Conservation (phyloP, 73 alveolate species). For the Tetrahymena borealis region DNA sequence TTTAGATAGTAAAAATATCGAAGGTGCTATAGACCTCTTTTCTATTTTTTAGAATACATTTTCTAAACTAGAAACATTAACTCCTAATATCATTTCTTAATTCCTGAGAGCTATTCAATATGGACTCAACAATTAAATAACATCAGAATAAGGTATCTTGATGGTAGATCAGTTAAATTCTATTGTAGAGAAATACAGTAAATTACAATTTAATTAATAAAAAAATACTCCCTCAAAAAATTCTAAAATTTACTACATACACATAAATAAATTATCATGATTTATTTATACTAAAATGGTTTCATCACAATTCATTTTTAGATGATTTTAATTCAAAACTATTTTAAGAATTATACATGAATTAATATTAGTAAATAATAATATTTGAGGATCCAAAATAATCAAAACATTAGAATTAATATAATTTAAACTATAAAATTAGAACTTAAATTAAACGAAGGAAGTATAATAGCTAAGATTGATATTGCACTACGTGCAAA, state of each 20-base stretch:
- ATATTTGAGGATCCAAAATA: no score
- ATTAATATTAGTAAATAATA: no score
- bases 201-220: neutral
- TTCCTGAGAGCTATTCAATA: neutral
- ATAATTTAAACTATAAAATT: neutral
- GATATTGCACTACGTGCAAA: neutral
- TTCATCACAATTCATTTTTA: no score
- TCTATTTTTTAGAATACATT: neutral
- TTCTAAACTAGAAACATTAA: neutral
- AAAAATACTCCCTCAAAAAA: neutral
- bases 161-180: neutral
- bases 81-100: neutral
- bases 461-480: neutral
- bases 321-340: no score
- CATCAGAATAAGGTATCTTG: neutral
- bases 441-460: neutral
- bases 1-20: neutral
- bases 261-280: no score
- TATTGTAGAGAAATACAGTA: neutral
- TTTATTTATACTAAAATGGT: no score
- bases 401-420: neutral
- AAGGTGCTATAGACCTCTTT: neutral
- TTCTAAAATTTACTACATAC: neutral
- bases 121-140: neutral
- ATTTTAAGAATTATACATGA: no score